Evolutionary conservation across 345 rosid species (phyloP), one percentile per base, ranked within the genome.

Genomic region (Sisymbrium irio): DNA sequence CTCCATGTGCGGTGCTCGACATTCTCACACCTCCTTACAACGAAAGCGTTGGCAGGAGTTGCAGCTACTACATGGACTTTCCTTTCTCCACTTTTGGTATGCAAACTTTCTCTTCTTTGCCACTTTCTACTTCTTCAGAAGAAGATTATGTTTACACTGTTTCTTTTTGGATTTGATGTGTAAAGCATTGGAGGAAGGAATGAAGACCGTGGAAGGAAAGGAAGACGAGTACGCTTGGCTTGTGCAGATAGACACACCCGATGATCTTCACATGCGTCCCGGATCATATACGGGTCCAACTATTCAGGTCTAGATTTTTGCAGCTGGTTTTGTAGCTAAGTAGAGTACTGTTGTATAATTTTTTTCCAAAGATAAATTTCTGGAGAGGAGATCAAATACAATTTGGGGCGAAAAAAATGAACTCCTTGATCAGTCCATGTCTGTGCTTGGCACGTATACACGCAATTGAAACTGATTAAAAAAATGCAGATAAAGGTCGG

Each of bases 1-100:
- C 94, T 39, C 96, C 99, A 20, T 90, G 98, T 77, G 97, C 97
- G 0, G 88, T 95, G 62, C 92, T 95, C 7, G 97, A 95, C 80
- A 74, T 92, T 77, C 97, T 95, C 58, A 67, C 99, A 35, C 99
- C 99, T 72, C 87, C 99, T 33, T 95, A 95, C 74, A 62, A 77
- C 9, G 98, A 92, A 86, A 85, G 77, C 39, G 82, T 54, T 2
- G 96, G 97, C 79, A 83, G 98, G 80, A 80, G 39, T 75, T 95
- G 99, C 62, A 84, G 89, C 65, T 95, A 95, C 69, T 92, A 95
- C 82, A 59, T 82, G 41, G 97, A 95, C 79, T 86, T 87, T 74
- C 94, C 98, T 2, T 85, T 83, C 68, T 82, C 85, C 54, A 70
- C 85, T 72, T 82, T 80, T 51, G 75, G 98, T 94, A 83, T 78